These are phyloP conservation scores for Wickerhamomyces kurtzmanii DNA, from an alignment of 805 yeast species.

Conservation along the genomic window DNA sequence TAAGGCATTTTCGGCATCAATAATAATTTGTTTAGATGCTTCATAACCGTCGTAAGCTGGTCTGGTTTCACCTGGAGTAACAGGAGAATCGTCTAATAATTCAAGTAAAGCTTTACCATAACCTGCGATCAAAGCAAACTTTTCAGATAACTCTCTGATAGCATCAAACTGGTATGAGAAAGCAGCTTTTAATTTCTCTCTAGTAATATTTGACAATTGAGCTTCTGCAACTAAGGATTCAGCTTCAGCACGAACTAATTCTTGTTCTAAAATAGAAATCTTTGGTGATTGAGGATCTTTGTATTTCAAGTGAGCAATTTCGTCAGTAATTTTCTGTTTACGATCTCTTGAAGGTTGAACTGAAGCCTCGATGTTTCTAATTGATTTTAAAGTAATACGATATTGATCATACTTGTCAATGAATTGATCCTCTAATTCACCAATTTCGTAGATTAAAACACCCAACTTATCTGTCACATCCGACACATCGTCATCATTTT, in stretches of 20 bases:
- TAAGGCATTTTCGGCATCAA: conserved; percentile 92
- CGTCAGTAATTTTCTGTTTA: conserved; percentile 94
- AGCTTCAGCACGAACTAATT: conserved; percentile 97
- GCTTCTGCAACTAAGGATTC: conserved; percentile 99
- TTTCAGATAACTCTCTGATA: conserved; percentile 89
- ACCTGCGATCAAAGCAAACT: conserved; percentile 94
- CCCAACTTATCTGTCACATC: conserved; percentile 97
- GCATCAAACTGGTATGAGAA: conserved; percentile 96
- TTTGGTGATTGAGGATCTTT: conserved; percentile 98
- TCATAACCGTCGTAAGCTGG: conserved; percentile 98
- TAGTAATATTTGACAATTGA: conserved; percentile 93
- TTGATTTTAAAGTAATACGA: conserved; percentile 88
- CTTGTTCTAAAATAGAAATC: conserved; percentile 93
- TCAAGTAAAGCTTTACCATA: conserved; percentile 97
- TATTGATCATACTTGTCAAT: conserved; percentile 98
- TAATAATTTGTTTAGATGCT: conserved; percentile 94
- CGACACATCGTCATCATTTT: conserved; percentile 92
- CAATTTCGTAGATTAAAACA: conserved; percentile 89
- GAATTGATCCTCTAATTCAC: conserved; percentile 97
- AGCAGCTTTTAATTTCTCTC: conserved; percentile 96
- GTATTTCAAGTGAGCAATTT: conserved; percentile 95
- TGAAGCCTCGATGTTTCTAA: conserved; percentile 94
- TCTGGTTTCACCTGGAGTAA: conserved; percentile 98
- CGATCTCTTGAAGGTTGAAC: conserved; percentile 98
- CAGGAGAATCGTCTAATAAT: conserved; percentile 92